phyloP scores from a whole-genome alignment of 805 yeast genomes.

The Teunomyces barrocoloradensis region DNA sequence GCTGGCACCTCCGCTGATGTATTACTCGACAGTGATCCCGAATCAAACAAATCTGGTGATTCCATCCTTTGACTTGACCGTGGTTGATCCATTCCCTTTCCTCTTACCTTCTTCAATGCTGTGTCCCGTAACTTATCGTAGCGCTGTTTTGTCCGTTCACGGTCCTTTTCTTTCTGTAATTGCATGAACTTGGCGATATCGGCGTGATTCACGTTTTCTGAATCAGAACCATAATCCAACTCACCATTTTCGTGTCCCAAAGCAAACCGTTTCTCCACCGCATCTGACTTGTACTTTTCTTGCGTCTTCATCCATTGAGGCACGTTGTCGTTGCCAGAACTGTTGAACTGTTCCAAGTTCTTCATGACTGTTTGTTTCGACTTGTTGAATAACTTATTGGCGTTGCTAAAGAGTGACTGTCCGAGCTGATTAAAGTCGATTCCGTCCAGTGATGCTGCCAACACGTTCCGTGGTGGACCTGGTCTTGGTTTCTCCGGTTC shows the following conservation, averaged over 20 bases:
- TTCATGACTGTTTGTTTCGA: constrained; percentile 61
- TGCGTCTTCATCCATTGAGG: constrained; percentile 81
- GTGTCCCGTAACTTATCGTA: constrained; percentile 14
- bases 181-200: constrained; percentile 40
- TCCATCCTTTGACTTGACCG: too few species aligned
- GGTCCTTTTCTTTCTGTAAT: constrained; percentile 34
- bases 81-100: not conserved
- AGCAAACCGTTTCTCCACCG: constrained; percentile 27
- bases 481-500: not conserved
- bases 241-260: constrained; percentile 35
- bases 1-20: too few species aligned
- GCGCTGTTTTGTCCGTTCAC: constrained; percentile 30
- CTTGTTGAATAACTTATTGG: constrained; percentile 54
- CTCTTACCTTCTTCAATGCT: constrained; percentile 12
- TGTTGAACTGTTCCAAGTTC: constrained; percentile 58
- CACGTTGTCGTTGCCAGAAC: constrained; percentile 12
- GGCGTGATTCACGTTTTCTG: constrained; percentile 44
- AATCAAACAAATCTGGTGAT: too few species aligned
- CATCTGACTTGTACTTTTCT: constrained; percentile 43
- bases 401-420: constrained; percentile 54
- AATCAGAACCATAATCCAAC: constrained; percentile 44
- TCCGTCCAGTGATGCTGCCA: not conserved
- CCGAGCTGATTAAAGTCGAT: constrained; percentile 49
- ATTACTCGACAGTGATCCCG: too few species aligned
- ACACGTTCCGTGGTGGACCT: too few species aligned